phyloP scores from a whole-genome alignment of 2,329 filamentous ascomycete genomes.

The Xylariaceae sp. region DNA sequence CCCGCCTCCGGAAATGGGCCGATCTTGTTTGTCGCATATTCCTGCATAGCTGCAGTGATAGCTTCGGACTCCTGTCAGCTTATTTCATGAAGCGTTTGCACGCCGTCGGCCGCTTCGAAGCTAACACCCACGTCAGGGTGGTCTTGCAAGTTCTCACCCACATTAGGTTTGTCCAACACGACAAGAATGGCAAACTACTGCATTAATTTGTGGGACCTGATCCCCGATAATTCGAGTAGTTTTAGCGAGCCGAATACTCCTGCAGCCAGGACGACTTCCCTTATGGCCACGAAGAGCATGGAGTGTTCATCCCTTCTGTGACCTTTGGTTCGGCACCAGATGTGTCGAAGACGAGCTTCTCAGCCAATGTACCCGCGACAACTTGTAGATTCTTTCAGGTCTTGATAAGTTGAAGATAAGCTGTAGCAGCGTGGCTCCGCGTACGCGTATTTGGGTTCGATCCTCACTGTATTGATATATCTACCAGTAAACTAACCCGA shows the following conservation, averaged over 20 bases:
- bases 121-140: slow-evolving; percentile 14
- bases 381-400: slow-evolving; percentile 36
- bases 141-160: slow-evolving; percentile 40
- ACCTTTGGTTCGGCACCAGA: no score
- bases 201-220: no score
- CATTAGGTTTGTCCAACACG: slow-evolving; percentile 39
- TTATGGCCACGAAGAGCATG: no score
- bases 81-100: slow-evolving; percentile 18
- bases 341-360: no score
- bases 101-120: slow-evolving; percentile 18
- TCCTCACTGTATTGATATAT: slow-evolving; percentile 24
- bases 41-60: slow-evolving; percentile 1
- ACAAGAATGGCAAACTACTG: slow-evolving; percentile 36
- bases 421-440: slow-evolving; percentile 37
- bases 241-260: no score
- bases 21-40: slow-evolving; percentile 4
- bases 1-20: slow-evolving; percentile 12
- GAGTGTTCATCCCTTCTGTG: no score
- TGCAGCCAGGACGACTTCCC: no score
- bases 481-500: slow-evolving; percentile 30
- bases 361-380: slow-evolving; percentile 34
- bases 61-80: slow-evolving; percentile 17
- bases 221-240: no score
- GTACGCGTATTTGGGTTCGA: slow-evolving; percentile 36
- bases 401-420: slow-evolving; percentile 33